phyloP scores from a whole-genome alignment of 352 stramenopile genomes.

The Phytophthora pseudosyringae region DNA sequence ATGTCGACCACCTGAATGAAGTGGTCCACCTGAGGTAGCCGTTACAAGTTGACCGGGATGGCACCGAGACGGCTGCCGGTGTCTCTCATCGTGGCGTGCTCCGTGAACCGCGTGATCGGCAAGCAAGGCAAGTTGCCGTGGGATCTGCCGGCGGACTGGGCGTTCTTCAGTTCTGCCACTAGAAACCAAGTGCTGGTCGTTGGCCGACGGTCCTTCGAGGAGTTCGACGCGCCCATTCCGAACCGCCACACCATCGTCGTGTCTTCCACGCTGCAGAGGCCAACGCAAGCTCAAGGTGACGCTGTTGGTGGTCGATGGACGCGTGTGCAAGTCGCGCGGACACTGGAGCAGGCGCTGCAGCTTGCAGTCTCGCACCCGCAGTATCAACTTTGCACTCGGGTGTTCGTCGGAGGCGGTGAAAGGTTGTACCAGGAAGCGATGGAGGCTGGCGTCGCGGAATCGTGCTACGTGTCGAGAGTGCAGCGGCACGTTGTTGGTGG shows the following conservation, averaged over 20 bases:
- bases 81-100: constrained; percentile 74
- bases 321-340: constrained; percentile 40
- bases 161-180: constrained; percentile 69
- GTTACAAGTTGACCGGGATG: neutral
- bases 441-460: constrained; percentile 44
- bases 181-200: constrained; percentile 66
- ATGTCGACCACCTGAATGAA: constrained; percentile 6
- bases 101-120: constrained; percentile 74
- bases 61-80: constrained; percentile 36
- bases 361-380: constrained; percentile 36
- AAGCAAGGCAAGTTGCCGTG: constrained; percentile 59
- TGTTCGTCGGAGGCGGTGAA: constrained; percentile 74
- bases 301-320: constrained; percentile 10
- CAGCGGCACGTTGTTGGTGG: constrained; percentile 48
- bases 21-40: constrained; percentile 23
- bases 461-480: constrained; percentile 71
- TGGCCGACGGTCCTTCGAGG: constrained; percentile 62
- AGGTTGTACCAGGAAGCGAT: constrained; percentile 69
- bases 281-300: constrained; percentile 1
- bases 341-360: constrained; percentile 52
- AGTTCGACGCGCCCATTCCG: constrained; percentile 52
- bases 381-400: constrained; percentile 46
- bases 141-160: constrained; percentile 68
- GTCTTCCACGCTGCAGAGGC: constrained; percentile 22
- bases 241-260: constrained; percentile 73